Evolutionary conservation across 805 yeast genomes (phyloP), one percentile per base, ranked within the genome.

Genomic region (Wickerhamiella nectarea): DNA sequence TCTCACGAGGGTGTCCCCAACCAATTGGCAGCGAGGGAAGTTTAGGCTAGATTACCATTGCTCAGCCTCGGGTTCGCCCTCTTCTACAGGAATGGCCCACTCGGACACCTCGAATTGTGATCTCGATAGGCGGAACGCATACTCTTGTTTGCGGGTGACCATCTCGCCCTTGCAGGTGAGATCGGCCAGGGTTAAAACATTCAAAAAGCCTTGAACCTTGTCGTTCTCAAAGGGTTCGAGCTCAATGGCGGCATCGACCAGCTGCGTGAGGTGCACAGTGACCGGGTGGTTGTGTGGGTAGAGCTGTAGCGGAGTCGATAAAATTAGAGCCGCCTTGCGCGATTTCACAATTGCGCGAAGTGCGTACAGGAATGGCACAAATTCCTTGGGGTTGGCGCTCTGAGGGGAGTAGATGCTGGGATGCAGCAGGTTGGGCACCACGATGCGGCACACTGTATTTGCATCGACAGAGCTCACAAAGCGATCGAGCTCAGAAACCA

Each of bases 41-140:
- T n/a, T n/a, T n/a, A n/a, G n/a, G n/a, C n/a, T n/a, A n/a, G n/a
- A 28, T 15, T 28, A 28, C 15, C 31, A 28, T 15, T 28, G 31
- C 31, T 28, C 31, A 14, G 11, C 7, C 6, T 28, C 31, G 5
- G 31, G n/a, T 12, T 70, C 79, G n/a, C 70, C 81, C 46, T 80
- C 93, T 46, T 86, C 95, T 2, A 89, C 94, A 0, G 98, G 97
- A 41, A 91, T 91, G n/a, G 94, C 84, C 94, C 95, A 91, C 55
- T 78, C 84, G 51, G 83, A 89, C 43, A 91, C 79, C 55, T 83
- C 95, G 57, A 89, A 85, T 53, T 72, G 76, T 59, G 76, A 75
- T 49, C 81, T 72, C 11, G 95, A 89, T 51, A 85, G 83, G 56
- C 78, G 78, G 64, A 87, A 89, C 4, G 94, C 85, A 59, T 74